Evolutionary conservation across 192 early-diverging fungal species (phyloP).

Genomic region (Paraglomus brasilianum): DNA sequence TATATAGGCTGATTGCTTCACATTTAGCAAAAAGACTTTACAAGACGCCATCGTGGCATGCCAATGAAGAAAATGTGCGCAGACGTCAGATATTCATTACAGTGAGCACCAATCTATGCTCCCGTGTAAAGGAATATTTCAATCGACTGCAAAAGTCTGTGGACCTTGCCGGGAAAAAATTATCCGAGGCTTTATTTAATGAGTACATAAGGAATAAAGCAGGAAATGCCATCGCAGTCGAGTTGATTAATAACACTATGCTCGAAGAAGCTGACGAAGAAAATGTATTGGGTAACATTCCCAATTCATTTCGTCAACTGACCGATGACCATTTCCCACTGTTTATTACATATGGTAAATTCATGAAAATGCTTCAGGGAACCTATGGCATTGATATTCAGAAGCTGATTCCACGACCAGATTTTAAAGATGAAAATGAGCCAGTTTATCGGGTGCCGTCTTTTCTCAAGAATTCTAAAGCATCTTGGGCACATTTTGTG

Average conservation of each 20-base stretch:
- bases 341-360: background rate
- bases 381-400: background rate
- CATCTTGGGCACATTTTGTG: slow-evolving; percentile 9
- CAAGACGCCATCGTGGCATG: background rate
- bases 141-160: background rate
- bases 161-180: no score
- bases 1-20: slow-evolving; percentile 25
- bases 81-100: slow-evolving; percentile 24
- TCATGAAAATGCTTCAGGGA: background rate
- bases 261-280: background rate
- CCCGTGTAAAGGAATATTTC: slow-evolving; percentile 7
- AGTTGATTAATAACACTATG: no score
- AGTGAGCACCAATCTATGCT: slow-evolving; percentile 7
- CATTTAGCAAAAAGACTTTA: background rate
- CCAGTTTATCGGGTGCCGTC: background rate
- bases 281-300: background rate
- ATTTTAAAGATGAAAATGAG: slow-evolving; percentile 9
- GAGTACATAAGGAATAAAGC: background rate
- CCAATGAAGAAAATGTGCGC: background rate
- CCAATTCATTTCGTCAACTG: slow-evolving; percentile 12
- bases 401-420: background rate
- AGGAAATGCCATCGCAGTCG: background rate
- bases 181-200: background rate
- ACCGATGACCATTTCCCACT: slow-evolving; percentile 7
- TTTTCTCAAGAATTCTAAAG: background rate